These are phyloP conservation scores for Mycena metata DNA, from an alignment of 768 basidiomycete genomes.

Conservation along the genomic window DNA sequence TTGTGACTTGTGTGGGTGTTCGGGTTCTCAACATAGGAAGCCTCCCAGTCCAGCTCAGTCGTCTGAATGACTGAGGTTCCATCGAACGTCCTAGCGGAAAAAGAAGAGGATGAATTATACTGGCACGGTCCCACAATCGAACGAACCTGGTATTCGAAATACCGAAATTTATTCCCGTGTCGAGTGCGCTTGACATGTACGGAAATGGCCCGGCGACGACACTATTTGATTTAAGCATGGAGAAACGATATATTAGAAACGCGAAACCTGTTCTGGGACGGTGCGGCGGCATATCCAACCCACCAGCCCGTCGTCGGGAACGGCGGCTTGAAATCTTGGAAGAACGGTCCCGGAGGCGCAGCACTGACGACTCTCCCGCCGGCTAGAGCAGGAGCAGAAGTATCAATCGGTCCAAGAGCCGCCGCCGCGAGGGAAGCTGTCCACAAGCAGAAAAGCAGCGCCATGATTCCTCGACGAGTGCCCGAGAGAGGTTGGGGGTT, in stretches of 20 bases:
- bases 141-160: constrained; percentile 39
- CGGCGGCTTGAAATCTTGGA: constrained; percentile 49
- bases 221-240: constrained; percentile 32
- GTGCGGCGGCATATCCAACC: constrained; percentile 48
- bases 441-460: constrained; percentile 22
- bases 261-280: constrained; percentile 41
- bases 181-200: constrained; percentile 46
- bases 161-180: constrained; percentile 48
- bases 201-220: constrained; percentile 50
- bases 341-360: constrained; percentile 49
- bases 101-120: no score
- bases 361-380: constrained; percentile 26
- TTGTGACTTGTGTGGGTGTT: constrained; percentile 47
- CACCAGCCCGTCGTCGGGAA: constrained; percentile 54
- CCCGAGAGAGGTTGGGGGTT: not conserved
- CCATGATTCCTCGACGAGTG: constrained; percentile 13
- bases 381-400: constrained; percentile 24
- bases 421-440: constrained; percentile 18
- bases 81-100: constrained; percentile 43
- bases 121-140: no score
- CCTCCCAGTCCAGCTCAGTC: constrained; percentile 50
- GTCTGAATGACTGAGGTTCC: constrained; percentile 50
- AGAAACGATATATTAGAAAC: not conserved
- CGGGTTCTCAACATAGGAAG: constrained; percentile 49
- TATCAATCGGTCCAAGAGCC: constrained; percentile 34